phyloP scores from a whole-genome alignment of 768 basidiomycete genomes.

The Tulasnella sp. region DNA sequence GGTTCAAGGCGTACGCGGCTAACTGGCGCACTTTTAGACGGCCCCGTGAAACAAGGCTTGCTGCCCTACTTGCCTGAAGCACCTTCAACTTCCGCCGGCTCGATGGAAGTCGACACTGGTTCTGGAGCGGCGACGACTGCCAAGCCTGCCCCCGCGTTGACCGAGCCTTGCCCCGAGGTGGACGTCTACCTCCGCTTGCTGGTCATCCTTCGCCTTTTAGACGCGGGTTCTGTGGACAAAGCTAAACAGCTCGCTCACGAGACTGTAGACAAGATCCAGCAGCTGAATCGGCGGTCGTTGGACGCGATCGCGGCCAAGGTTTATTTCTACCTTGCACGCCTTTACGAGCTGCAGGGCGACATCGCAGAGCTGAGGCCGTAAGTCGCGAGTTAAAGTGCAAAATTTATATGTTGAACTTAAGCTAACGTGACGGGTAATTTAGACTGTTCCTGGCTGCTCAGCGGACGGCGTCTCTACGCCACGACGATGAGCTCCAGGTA shows the following conservation, averaged over 20 bases:
- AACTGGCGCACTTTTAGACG: constrained; percentile 51
- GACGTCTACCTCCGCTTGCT: constrained; percentile 92
- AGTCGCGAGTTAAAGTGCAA: constrained; percentile 55
- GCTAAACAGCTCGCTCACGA: constrained; percentile 71
- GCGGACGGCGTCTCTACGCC: constrained; percentile 83
- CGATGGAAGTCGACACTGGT: constrained; percentile 79
- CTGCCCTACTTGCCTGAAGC: constrained; percentile 65
- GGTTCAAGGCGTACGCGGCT: not conserved
- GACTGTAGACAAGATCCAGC: constrained; percentile 80
- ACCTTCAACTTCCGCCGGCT: constrained; percentile 46
- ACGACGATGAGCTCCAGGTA: constrained; percentile 76
- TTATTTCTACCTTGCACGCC: constrained; percentile 91
- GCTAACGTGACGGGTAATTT: not conserved
- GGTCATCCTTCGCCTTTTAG: constrained; percentile 74
- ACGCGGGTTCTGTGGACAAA: constrained; percentile 58
- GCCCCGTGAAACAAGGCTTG: constrained; percentile 57
- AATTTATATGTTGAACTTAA: constrained; percentile 35
- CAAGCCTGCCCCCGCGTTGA: constrained; percentile 38
- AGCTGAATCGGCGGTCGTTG: constrained; percentile 84
- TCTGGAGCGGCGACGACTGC: constrained; percentile 37
- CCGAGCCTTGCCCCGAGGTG: constrained; percentile 61
- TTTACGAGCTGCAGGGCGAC: constrained; percentile 77
- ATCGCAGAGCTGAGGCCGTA: constrained; percentile 22
- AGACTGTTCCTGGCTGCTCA: constrained; percentile 85
- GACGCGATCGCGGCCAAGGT: constrained; percentile 91